Evolutionary conservation across 768 basidiomycete species (phyloP), one percentile per base, ranked within the genome.

Genomic region (Lactarius hatsudake): DNA sequence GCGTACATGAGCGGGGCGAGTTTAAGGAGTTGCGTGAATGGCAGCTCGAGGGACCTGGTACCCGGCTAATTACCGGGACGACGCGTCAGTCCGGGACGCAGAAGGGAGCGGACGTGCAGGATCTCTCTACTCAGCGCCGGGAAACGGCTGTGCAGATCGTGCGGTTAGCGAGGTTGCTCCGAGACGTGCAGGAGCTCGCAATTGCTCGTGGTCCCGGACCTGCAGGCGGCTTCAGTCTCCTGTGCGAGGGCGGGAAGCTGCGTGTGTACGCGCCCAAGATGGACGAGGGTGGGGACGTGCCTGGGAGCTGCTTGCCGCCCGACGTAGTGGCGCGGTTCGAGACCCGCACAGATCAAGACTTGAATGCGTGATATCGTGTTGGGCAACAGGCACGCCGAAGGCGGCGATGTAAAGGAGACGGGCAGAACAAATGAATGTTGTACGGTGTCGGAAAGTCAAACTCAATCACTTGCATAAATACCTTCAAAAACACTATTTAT

Each of bases 1-100:
- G 83, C 0, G 76, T 82, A 51, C 89, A 91, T 73, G 72, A 78
- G 17, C 74, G 79, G 3, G 90, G 90, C 1, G 75, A 48, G 1
- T 91, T 91, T 74, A 71, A 73, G 4, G 74, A 76, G 12, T 76
- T 88, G 8, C 76, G 81, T 60, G 87, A 87, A 74, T 72, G 76
- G 63, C 72, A 75, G 30, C 63, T 79, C 38, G 73, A 69, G 7
- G 56, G 60, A 30, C 43, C 67, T 12, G 73, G 8, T 30, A 6
- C 55, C 20, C 30, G 8, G 9, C 17, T n/a, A 4, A 28, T 5
- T 2, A 34, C 32, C 3, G 43, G 13, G n/a, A 7, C 20, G 70
- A 64, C 58, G 71, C 28, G 20, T 23, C 64, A 5, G 17, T 5
- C 23, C 15, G 20, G 23, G 3, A 17, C 61, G 9, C 23, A 8